Base-by-base conservation (phyloP, 228 moss, liverwort and hornwort species). In the Sphagnum fallax region DNA sequence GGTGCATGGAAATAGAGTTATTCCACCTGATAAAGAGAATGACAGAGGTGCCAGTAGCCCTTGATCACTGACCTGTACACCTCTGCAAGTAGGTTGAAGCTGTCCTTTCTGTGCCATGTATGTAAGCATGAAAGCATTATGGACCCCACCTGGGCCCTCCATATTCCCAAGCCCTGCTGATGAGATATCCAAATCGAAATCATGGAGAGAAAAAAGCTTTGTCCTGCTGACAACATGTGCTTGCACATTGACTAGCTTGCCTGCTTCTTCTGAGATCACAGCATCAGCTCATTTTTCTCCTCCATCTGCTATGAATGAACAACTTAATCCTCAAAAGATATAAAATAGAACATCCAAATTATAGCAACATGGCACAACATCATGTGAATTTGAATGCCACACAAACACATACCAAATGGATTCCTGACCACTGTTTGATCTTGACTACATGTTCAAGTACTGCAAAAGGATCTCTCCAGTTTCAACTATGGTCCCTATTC, bases 101-200 rank as follows among this genome's bases (percentile, higher is more conserved):
- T 87, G 79, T 71, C 91, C 91, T 75, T 93, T 93, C 55, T 94
- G 83, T 75, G 89, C 71, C 94, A 98, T 92, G 66, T 86, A 96
- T 16, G 95, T 91, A 49, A 88, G 75, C 70, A 87, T 83, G 68
- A 88, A 88, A 13, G 85, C 85, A 52, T 78, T 75, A 69, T 92
- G 92, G 59, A 84, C 80, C 65, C 90, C 94, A 65, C 89, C 90
- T 65, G 85, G 75, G 58, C 89, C 92, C 73, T 90, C 88, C 5
- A 80, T 77, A 66, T 87, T 91, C 73, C 92, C 80, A 16, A 98
- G 72, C 67, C 87, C 82, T 48, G 84, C 70, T n/a, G 92, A 78
- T 50, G 91, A 83, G 52, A 98, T 78, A 50, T 85, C 87, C 67
- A 94, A 68, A 48, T 90, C 84, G 62, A 93, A 98, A 71, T 98